A percentile compares a stretch with the other conserved stretches of the same genome.
phyloP scores from a whole-genome alignment of 306 rosid genomes.

The Prunus kanzakura region DNA sequence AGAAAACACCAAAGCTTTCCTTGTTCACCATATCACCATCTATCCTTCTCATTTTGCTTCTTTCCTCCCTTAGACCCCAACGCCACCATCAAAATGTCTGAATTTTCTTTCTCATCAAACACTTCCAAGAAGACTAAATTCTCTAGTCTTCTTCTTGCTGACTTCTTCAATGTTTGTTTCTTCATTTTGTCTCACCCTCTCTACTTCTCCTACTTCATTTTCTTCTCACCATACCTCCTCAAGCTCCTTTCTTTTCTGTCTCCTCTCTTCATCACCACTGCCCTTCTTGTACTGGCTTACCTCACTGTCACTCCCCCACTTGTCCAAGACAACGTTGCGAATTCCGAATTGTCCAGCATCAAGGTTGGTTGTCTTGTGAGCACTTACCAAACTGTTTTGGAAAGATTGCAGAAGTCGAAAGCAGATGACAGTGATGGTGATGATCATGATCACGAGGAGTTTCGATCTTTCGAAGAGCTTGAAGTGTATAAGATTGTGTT shows the following conservation, averaged over 20 bases:
- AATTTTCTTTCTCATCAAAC: conserved; percentile 44
- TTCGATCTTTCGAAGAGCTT: conserved; percentile 52
- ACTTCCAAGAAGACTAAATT: conserved; percentile 39
- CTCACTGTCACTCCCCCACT: conserved; percentile 52
- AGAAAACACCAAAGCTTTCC: conserved; percentile 16
- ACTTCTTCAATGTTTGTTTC: conserved; percentile 44
- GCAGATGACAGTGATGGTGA: conserved; percentile 14
- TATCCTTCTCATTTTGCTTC: neutral
- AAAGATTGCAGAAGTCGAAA: conserved; percentile 30
- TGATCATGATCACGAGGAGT: conserved; percentile 29
- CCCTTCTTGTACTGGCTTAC: conserved; percentile 64
- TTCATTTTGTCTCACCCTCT: conserved; percentile 78
- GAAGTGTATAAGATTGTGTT: conserved; percentile 80
- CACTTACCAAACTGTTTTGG: conserved; percentile 30
- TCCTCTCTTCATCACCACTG: conserved; percentile 75
- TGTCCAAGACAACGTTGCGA: conserved; percentile 19
- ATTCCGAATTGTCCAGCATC: conserved; percentile 33
- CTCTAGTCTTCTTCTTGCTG: conserved; percentile 37
- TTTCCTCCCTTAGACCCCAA: conserved; percentile 24
- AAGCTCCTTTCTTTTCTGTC: conserved; percentile 76
- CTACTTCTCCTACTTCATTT: conserved; percentile 77
- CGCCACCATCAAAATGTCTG: conserved; percentile 41
- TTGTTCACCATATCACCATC: conserved; percentile 2
- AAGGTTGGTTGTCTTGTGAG: conserved; percentile 39
- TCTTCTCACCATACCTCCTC: conserved; percentile 78